These are phyloP conservation scores for Sicyos baderoa DNA, from an alignment of 306 rosid genomes.

Conservation along the genomic window DNA sequence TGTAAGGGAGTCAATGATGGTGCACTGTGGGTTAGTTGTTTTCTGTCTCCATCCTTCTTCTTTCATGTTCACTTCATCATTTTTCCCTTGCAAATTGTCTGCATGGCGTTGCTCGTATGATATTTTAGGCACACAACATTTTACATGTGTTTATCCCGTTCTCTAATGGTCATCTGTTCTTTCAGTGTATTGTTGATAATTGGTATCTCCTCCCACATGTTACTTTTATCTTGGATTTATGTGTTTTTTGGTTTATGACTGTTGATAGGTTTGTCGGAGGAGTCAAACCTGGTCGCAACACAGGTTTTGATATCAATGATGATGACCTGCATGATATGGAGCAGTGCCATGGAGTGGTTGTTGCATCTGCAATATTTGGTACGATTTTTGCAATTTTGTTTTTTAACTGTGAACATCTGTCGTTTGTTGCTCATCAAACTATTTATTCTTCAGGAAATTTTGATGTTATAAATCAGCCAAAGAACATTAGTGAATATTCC, in stretches of 20 bases:
- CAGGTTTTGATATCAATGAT: conserved; percentile 76
- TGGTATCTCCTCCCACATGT: neutral
- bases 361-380: conserved; percentile 95
- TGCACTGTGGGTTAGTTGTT: conserved; percentile 79
- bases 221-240: conserved; percentile 18
- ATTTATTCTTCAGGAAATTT: conserved; percentile 55
- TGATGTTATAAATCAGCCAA: conserved; percentile 77
- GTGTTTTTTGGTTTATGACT: conserved; percentile 24
- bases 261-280: conserved; percentile 58
- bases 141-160: neutral
- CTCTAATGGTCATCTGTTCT: neutral
- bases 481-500: conserved; percentile 51
- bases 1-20: conserved; percentile 64
- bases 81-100: neutral
- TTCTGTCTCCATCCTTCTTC: neutral
- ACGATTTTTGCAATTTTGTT: conserved; percentile 21
- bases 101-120: neutral
- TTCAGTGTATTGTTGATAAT: conserved; percentile 1
- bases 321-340: conserved; percentile 69
- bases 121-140: neutral
- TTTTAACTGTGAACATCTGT: neutral
- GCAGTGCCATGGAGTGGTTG: conserved; percentile 73
- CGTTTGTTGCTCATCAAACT: conserved; percentile 22
- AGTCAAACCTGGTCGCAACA: conserved; percentile 63
- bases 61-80: neutral